Evolutionary conservation across 257 asterid species (phyloP).

Genomic region (Oldenlandia corymbosa): DNA sequence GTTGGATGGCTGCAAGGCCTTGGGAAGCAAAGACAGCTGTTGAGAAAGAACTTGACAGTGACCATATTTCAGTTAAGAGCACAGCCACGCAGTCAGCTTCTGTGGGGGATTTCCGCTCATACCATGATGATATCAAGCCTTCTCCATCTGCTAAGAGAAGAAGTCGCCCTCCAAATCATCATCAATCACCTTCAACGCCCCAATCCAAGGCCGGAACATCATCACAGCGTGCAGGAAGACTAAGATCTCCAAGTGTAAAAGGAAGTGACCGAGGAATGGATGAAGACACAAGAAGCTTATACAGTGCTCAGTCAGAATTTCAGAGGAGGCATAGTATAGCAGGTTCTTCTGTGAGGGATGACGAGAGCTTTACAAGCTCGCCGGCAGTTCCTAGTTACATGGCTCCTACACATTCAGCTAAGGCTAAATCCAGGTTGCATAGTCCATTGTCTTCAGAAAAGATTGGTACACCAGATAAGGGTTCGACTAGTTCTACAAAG

Average conservation of each 20-base stretch:
- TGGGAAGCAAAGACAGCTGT: slow-evolving; percentile 44
- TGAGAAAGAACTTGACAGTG: slow-evolving; percentile 41
- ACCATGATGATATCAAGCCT: slow-evolving; percentile 19
- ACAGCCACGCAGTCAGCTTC: slow-evolving; percentile 26
- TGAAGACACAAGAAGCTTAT: slow-evolving; percentile 61
- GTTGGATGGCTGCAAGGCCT: slow-evolving; percentile 83
- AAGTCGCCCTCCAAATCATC: slow-evolving; percentile 42
- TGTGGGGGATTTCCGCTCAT: slow-evolving; percentile 11
- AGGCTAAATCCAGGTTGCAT: slow-evolving; percentile 49
- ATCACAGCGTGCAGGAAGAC: slow-evolving; percentile 12
- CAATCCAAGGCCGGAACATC: slow-evolving; percentile 28
- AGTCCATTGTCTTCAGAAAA: slow-evolving; percentile 46
- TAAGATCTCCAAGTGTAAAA: slow-evolving; percentile 32
- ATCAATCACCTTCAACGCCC: slow-evolving; percentile 69
- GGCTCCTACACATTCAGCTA: slow-evolving; percentile 57
- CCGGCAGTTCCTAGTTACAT: slow-evolving; percentile 60
- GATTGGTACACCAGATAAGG: slow-evolving; percentile 36
- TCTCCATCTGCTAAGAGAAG: slow-evolving; percentile 38
- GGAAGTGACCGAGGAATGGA: slow-evolving; percentile 37
- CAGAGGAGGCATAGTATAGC: slow-evolving; percentile 58
- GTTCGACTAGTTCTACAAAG: slow-evolving; percentile 30
- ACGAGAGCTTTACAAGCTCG: slow-evolving; percentile 68
- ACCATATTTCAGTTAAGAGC: slow-evolving; percentile 33
- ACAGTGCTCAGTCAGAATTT: slow-evolving; percentile 51
- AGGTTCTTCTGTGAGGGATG: slow-evolving; percentile 68